Conservation (phyloP, 1,284 basidiomycete genomes). For the Sphagnurus paluster region DNA sequence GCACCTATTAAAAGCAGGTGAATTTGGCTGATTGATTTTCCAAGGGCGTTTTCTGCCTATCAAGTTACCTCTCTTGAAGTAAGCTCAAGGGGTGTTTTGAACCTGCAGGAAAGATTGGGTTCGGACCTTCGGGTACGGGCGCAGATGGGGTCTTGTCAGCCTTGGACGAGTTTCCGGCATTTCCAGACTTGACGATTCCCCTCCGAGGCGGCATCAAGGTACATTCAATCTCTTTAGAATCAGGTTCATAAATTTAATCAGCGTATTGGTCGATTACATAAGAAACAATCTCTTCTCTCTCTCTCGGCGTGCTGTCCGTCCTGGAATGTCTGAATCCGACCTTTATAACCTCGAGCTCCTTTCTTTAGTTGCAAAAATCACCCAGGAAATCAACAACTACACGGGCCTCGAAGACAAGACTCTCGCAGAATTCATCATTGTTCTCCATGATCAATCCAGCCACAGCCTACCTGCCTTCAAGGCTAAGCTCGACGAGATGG, state of each 20-base stretch:
- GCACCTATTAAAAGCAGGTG: slow-evolving; percentile 48
- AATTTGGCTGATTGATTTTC: background rate
- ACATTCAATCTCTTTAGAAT: background rate
- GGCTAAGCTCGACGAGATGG: slow-evolving; percentile 75
- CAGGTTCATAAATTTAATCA: background rate
- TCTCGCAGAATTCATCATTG: slow-evolving; percentile 93
- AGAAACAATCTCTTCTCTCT: no score
- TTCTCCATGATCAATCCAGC: slow-evolving; percentile 84
- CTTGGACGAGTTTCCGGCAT: slow-evolving; percentile 83
- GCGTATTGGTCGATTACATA: background rate
- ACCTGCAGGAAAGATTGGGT: slow-evolving; percentile 75
- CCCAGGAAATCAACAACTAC: slow-evolving; percentile 90
- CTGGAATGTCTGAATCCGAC: slow-evolving; percentile 67
- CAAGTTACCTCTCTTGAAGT: slow-evolving; percentile 79
- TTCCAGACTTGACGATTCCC: slow-evolving; percentile 83
- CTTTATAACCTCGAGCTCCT: slow-evolving; percentile 90
- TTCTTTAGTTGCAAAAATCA: slow-evolving; percentile 86
- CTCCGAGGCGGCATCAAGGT: slow-evolving; percentile 65
- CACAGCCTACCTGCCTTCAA: slow-evolving; percentile 79
- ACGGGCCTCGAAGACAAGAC: slow-evolving; percentile 86
- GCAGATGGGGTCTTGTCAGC: slow-evolving; percentile 31
- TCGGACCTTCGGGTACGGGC: slow-evolving; percentile 33
- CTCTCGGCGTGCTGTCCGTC: background rate
- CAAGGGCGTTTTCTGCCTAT: background rate
- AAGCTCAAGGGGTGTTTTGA: slow-evolving; percentile 80